Evolutionary conservation across 306 rosid genomes (phyloP).

Genomic region (Abrus pulchellus): DNA sequence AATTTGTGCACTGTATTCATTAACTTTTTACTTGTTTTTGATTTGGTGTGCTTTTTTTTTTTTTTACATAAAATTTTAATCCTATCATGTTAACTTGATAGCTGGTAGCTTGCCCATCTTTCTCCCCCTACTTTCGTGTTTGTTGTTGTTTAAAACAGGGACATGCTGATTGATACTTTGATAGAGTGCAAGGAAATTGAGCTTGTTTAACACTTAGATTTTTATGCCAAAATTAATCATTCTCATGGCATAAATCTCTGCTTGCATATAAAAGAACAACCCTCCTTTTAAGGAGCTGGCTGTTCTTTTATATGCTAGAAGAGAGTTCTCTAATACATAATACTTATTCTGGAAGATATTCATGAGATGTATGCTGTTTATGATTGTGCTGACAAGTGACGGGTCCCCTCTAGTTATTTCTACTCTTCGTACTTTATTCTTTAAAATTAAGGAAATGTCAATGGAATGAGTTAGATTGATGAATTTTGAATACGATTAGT

Average conservation of each 20-base stretch:
- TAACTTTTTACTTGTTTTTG: background rate
- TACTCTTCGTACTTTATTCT: background rate
- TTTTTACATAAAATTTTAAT: background rate
- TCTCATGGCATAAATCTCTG: background rate
- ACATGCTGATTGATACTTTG: background rate
- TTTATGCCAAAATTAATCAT: background rate
- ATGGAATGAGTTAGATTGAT: background rate
- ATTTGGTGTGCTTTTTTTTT: background rate
- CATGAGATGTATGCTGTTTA: conserved; percentile 16
- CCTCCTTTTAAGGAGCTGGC: no score
- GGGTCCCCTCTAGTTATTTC: background rate
- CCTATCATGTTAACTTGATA: background rate
- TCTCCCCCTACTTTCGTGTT: background rate
- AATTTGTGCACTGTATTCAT: conserved; percentile 1
- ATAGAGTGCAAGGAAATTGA: background rate
- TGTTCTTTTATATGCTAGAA: background rate
- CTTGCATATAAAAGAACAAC: background rate
- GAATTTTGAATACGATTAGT: conserved; percentile 1
- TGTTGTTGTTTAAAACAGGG: conserved; percentile 6
- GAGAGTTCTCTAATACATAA: background rate
- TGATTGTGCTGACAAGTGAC: background rate
- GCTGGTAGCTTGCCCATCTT: background rate
- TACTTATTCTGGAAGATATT: background rate
- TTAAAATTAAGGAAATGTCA: background rate
- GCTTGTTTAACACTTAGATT: background rate